These are phyloP conservation scores for Dactylorhiza incarnata DNA, from an alignment of 106 monocot genomes.

Conservation along the genomic window DNA sequence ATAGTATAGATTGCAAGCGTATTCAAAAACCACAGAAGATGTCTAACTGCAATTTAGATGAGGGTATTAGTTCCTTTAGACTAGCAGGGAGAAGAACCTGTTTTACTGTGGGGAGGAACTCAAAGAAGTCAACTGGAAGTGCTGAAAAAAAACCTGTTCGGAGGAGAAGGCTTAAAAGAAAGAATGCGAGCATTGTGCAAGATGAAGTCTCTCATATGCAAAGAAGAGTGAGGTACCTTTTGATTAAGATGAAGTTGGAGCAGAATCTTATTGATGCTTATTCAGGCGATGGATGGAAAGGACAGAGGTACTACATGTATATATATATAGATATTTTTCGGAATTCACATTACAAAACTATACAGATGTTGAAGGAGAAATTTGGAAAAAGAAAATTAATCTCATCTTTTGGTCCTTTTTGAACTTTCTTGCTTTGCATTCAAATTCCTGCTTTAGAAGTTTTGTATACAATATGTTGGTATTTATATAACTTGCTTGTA, in stretches of 20 bases:
- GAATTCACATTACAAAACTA: no score
- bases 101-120: conserved; percentile 4
- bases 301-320: conserved; percentile 45
- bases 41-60: conserved; percentile 3
- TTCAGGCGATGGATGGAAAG: conserved; percentile 89
- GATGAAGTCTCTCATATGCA: conserved; percentile 69
- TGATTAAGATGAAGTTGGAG: conserved; percentile 78
- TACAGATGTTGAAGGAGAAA: not conserved
- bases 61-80: conserved; percentile 9
- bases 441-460: not conserved
- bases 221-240: conserved; percentile 66
- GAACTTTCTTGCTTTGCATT: not conserved
- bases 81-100: not conserved
- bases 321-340: no score
- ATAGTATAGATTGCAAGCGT: conserved; percentile 8
- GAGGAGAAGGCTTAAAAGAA: conserved; percentile 33
- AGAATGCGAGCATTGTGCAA: conserved; percentile 31
- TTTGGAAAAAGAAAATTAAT: not conserved
- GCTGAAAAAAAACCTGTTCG: conserved; percentile 6
- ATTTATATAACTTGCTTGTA: no score
- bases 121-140: conserved; percentile 10
- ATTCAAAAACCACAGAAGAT: conserved; percentile 4
- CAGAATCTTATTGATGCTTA: conserved; percentile 89
- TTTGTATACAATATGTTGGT: no score
- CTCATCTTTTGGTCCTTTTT: not conserved